Base-by-base conservation (phyloP, 31 red algal genomes). In the Porphyra umbilicalis region DNA sequence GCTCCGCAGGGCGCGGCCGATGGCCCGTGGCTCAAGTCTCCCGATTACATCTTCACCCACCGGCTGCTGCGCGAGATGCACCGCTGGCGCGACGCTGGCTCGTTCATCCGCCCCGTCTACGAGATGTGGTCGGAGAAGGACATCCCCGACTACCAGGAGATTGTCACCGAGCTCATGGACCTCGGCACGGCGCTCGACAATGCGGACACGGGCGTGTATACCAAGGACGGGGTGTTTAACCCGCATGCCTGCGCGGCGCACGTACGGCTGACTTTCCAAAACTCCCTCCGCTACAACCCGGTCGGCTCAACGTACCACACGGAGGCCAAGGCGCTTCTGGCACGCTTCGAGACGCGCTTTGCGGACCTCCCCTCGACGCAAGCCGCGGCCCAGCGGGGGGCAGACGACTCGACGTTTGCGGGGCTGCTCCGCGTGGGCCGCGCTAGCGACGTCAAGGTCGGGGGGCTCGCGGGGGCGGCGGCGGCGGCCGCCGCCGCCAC, bases 121-220 rank as follows among this genome's bases (percentile, higher is more conserved):
- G 86, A 92, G 88, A 75, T 89, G 40, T 93, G 85, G 75, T 35
- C 36, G 32, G 68, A 71, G n/a, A 37, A 81, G 10, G 83, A 89
- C 32, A 88, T 98, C 7, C 92, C 92, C 7, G 87, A 80, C 37
- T 98, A 98, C 80, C 1, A 33, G 35, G 82, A 91, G 20, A 80
- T 86, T 39, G 87, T 98, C 39, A 77, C 83, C 80, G 36, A 91
- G 9, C 96, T 93, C 1, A 98, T 98, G 96, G 96, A 98, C 85
- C 82, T 98, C 78, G 96, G 93, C n/a, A 98, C 96, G 9, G 83
- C 95, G 20, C 68, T 76, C 30, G 35, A 79, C 29, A 84, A 84
- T 11, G 33, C 87, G 35, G 74, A 76, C 29, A 83, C 38, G 44
- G 76, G 33, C 71, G 68, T 71, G 10, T 83, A 76, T 67, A 79